These are phyloP conservation scores for Allomyces javanicus DNA, from an alignment of 192 early-diverging fungal species.

Conservation along the genomic window DNA sequence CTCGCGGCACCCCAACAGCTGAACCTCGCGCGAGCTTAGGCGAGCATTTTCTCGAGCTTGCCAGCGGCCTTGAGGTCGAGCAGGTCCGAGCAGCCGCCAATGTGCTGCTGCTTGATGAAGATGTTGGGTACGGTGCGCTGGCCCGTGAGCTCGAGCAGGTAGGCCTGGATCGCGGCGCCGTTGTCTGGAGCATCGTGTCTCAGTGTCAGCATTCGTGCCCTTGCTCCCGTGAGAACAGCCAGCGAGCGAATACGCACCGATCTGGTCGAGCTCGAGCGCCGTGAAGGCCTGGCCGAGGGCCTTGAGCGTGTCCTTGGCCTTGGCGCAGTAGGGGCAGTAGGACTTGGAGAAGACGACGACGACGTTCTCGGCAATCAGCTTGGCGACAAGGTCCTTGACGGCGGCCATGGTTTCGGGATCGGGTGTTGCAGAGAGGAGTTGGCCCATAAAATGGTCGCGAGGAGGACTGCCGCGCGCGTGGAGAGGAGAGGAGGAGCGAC, in stretches of 20 bases:
- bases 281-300: conserved; percentile 14
- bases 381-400: background rate
- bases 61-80: background rate
- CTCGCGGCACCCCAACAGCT: no score
- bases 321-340: conserved; percentile 45
- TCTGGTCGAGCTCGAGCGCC: conserved; percentile 29
- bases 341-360: conserved; percentile 60
- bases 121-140: conserved; percentile 62
- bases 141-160: conserved; percentile 28
- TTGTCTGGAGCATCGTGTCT: conserved; percentile 2
- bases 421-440: no score
- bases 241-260: background rate
- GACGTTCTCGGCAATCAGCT: conserved; percentile 11
- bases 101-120: conserved; percentile 25
- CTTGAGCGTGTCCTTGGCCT: conserved; percentile 26
- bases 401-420: background rate
- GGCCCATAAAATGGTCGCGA: no score
- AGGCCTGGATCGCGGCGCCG: conserved; percentile 37
- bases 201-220: no score
- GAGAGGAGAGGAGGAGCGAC: no score
- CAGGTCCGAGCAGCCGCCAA: background rate
- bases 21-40: no score
- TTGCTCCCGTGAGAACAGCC: no score
- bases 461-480: no score
- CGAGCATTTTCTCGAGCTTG: no score